Conservation (phyloP, 2,329 filamentous ascomycete species). For the Venturia asperata region DNA sequence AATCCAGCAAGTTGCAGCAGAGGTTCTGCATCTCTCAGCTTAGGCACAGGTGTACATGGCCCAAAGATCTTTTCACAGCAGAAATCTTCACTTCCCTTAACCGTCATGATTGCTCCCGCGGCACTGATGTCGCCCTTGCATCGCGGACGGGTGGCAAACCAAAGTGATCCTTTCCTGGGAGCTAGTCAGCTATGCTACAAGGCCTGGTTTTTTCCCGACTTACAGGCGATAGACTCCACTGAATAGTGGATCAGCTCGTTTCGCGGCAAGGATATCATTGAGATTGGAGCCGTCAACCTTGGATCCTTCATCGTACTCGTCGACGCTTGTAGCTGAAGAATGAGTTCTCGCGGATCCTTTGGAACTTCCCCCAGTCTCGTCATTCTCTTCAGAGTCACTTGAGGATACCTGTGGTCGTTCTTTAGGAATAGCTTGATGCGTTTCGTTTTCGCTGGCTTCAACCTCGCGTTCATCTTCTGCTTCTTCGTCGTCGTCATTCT, state of each 20-base stretch:
- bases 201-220: not conserved
- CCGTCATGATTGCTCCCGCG: slow-evolving; percentile 56
- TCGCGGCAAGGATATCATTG: slow-evolving; percentile 43
- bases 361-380: slow-evolving; percentile 44
- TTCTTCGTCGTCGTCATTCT: not conserved
- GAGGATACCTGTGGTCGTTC: slow-evolving; percentile 5
- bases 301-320: slow-evolving; percentile 23
- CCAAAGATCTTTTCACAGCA: slow-evolving; percentile 49
- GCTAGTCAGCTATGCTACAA: not conserved
- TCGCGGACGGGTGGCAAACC: slow-evolving; percentile 52
- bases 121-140: slow-evolving; percentile 56
- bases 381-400: slow-evolving; percentile 2
- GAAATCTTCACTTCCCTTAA: slow-evolving; percentile 50
- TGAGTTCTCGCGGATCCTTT: slow-evolving; percentile 51
- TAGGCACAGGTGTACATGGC: slow-evolving; percentile 38
- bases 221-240: slow-evolving; percentile 50
- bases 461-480: not conserved
- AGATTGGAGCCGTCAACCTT: slow-evolving; percentile 14
- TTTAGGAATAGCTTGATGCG: not conserved
- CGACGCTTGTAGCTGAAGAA: slow-evolving; percentile 22
- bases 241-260: slow-evolving; percentile 48
- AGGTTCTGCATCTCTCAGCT: slow-evolving; percentile 33
- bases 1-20: not conserved
- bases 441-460: not conserved
- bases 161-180: slow-evolving; percentile 49